These are phyloP conservation scores for Suhomyces tanzawaensis DNA, from an alignment of 805 yeast species.

Conservation along the genomic window DNA sequence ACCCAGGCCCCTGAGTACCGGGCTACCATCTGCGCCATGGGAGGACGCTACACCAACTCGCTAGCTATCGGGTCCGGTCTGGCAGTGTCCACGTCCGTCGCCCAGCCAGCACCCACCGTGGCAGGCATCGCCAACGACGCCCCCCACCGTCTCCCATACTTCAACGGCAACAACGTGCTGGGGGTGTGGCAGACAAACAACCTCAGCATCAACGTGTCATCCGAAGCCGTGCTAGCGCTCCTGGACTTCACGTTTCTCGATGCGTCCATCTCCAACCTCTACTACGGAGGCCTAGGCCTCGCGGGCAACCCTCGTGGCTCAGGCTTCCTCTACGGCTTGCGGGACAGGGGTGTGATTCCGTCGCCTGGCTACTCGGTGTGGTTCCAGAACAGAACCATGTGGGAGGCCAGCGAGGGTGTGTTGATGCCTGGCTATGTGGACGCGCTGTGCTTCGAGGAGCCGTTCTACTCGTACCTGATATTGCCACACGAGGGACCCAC, in stretches of 20 bases:
- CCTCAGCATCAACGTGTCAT: constrained; percentile 16
- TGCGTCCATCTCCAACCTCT: constrained; percentile 20
- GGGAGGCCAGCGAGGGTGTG: constrained; percentile 22
- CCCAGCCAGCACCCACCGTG: constrained; percentile 10
- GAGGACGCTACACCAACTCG: constrained; percentile 20
- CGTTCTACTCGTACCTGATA: constrained; percentile 48
- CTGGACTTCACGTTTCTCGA: constrained; percentile 27
- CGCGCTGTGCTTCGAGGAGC: constrained; percentile 42
- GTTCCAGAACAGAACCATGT: constrained; percentile 18
- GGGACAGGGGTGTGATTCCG: constrained; percentile 17
- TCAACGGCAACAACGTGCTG: constrained; percentile 22
- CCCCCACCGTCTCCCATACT: constrained; percentile 25
- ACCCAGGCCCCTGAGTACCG: constrained; percentile 21
- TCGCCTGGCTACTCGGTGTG: constrained; percentile 36
- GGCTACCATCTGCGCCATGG: constrained; percentile 26
- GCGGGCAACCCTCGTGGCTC: constrained; percentile 25
- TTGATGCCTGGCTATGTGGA: constrained; percentile 62
- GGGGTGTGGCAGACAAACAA: constrained; percentile 28
- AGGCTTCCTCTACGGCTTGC: constrained; percentile 29
- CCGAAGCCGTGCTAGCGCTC: constrained; percentile 13
- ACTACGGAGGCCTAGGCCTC: constrained; percentile 36
- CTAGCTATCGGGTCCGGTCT: constrained; percentile 4
- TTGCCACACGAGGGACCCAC: constrained; percentile 31
- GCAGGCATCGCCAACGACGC: constrained; percentile 15
- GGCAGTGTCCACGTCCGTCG: constrained; percentile 9